phyloP scores from a whole-genome alignment of 768 basidiomycete genomes.

The Trametes cubensis region DNA sequence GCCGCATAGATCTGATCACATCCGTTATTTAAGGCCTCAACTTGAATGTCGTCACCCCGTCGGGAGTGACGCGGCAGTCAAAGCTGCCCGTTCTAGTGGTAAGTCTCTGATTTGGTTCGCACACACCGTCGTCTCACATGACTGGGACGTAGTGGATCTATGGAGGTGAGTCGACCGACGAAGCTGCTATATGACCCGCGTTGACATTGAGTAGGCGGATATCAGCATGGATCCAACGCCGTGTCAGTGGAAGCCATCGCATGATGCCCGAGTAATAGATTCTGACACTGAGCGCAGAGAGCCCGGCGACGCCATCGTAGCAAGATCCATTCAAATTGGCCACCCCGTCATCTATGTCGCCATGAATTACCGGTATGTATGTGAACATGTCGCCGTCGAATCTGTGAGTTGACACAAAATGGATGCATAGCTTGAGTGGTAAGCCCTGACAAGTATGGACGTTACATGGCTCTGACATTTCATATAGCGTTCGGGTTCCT shows the following conservation, averaged over 20 bases:
- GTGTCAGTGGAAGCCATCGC: background rate
- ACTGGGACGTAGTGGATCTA: background rate
- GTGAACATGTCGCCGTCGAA: background rate
- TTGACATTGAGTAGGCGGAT: constrained; percentile 1
- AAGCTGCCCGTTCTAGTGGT: constrained; percentile 30
- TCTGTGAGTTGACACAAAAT: background rate
- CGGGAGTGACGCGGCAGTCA: background rate
- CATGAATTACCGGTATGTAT: constrained; percentile 50
- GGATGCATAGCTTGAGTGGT: constrained; percentile 5
- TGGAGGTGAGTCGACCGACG: background rate
- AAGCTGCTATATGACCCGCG: background rate
- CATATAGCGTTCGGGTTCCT: constrained; percentile 29
- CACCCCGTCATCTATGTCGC: constrained; percentile 55
- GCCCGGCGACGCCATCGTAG: constrained; percentile 47
- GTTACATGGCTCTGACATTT: background rate
- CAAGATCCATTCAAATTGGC: constrained; percentile 45
- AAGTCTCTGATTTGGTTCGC: background rate
- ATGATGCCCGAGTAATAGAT: too few relatives aligned
- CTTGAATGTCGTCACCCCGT: constrained; percentile 26
- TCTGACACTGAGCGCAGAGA: constrained; percentile 33
- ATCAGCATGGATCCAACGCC: constrained; percentile 1
- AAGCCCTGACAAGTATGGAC: too few relatives aligned
- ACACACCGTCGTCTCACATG: too few relatives aligned
- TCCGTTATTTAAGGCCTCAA: constrained; percentile 16
- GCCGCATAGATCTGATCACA: background rate